Percentiles rank a stretch among this genome's conserved stretches.
Evolutionary conservation across 2,329 filamentous ascomycete species (phyloP).

Genomic region (Microdochium bolleyi): DNA sequence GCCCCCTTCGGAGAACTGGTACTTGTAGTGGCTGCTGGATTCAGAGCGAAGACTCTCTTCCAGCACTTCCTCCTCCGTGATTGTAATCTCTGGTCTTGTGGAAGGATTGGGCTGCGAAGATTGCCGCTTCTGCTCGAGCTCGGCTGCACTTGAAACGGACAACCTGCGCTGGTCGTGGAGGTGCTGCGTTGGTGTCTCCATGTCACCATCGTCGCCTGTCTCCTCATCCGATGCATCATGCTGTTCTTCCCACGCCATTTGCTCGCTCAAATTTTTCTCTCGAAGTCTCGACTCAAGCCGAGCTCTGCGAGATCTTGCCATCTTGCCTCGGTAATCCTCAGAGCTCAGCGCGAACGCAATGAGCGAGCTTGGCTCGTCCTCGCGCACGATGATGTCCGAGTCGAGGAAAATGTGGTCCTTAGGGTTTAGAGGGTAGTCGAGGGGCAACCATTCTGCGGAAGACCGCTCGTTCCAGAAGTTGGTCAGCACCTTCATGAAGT

Average conservation of each 20-base stretch:
- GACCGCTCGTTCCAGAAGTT: constrained; percentile 99
- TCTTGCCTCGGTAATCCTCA: constrained; percentile 76
- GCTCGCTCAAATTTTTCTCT: constrained; percentile 7
- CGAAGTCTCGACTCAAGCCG: constrained; percentile 7
- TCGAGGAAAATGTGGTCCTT: constrained; percentile 96
- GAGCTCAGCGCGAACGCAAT: constrained; percentile 89
- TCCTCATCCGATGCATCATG: constrained; percentile 16
- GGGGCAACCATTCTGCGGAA: constrained; percentile 82
- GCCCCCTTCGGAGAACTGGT: constrained; percentile 89
- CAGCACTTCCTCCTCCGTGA: constrained; percentile 59
- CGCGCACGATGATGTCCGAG: constrained; percentile 91
- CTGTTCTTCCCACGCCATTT: constrained; percentile 1
- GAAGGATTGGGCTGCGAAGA: constrained; percentile 13
- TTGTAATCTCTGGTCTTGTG: constrained; percentile 24
- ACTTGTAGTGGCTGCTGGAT: constrained; percentile 89
- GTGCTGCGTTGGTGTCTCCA: constrained; percentile 19
- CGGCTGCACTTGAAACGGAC: constrained; percentile 8
- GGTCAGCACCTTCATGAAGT: constrained; percentile 88
- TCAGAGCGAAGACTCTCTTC: constrained; percentile 78
- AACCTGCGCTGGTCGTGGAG: constrained; percentile 15
- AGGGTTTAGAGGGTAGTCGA: constrained; percentile 84
- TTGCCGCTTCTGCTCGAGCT: not conserved
- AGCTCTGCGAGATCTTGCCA: constrained; percentile 32
- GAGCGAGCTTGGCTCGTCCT: constrained; percentile 94
- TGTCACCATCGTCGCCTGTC: constrained; percentile 8